Conservation (phyloP, 352 stramenopile species). For the Phytopythium delawarense region DNA sequence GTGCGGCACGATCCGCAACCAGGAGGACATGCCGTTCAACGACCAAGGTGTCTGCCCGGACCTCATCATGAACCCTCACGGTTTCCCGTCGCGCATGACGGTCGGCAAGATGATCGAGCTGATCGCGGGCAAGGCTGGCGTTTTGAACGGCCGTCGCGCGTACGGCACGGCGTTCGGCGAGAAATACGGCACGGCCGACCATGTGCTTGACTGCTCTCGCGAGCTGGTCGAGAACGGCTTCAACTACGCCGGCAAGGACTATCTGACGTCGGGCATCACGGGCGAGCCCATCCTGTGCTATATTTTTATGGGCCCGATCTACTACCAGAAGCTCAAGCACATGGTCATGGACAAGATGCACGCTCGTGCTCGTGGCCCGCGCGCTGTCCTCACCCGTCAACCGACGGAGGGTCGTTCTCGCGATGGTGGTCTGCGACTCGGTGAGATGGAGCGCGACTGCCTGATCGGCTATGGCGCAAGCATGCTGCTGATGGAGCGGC, state of each 20-base stretch:
- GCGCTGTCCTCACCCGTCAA: slow-evolving; percentile 96
- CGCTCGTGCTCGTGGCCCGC: slow-evolving; percentile 92
- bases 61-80: slow-evolving; percentile 99
- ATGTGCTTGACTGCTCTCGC: slow-evolving; percentile 87
- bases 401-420: slow-evolving; percentile 98
- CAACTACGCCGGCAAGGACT: slow-evolving; percentile 99
- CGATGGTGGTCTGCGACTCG: slow-evolving; percentile 97
- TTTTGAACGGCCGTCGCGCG: slow-evolving; percentile 94
- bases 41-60: slow-evolving; percentile 98
- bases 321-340: slow-evolving; percentile 99
- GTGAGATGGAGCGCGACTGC: slow-evolving; percentile 99
- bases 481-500: slow-evolving; percentile 99
- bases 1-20: slow-evolving; percentile 94
- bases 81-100: slow-evolving; percentile 99
- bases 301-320: slow-evolving; percentile 99
- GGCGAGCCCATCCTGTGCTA: slow-evolving; percentile 98
- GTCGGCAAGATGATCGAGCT: slow-evolving; percentile 99
- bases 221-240: slow-evolving; percentile 96
- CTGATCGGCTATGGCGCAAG: slow-evolving; percentile 99
- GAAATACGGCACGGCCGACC: slow-evolving; percentile 95
- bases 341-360: slow-evolving; percentile 99
- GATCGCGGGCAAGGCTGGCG: slow-evolving; percentile 96
- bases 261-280: slow-evolving; percentile 92
- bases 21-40: slow-evolving; percentile 99
- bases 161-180: slow-evolving; percentile 99